These are phyloP conservation scores for Scedosporium minutisporum DNA, from an alignment of 2,329 filamentous ascomycete genomes.

Conservation along the genomic window DNA sequence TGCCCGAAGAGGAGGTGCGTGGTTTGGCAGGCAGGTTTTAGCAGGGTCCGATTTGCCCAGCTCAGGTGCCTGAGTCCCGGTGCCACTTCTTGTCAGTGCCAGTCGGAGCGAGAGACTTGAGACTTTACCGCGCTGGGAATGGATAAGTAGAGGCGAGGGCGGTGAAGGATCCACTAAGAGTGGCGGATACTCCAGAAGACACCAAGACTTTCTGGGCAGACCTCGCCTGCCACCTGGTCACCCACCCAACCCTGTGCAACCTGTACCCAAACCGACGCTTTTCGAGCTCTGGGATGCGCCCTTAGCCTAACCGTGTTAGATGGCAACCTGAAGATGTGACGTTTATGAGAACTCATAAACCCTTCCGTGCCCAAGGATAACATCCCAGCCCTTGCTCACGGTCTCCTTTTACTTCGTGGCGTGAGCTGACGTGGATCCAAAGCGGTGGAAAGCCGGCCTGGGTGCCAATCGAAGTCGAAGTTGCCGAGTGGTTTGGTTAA, in stretches of 20 bases:
- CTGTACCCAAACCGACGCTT: neutral
- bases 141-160: no score
- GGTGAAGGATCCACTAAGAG: no score
- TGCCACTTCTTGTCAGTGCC: neutral
- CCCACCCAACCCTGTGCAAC: no score
- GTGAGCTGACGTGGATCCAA: conserved; percentile 1
- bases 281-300: neutral
- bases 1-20: neutral
- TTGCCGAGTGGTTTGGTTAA: no score
- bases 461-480: no score
- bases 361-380: neutral
- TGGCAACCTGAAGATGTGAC: neutral
- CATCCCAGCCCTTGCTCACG: neutral
- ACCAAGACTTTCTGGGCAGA: no score
- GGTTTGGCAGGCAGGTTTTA: conserved; percentile 1
- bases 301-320: neutral
- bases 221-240: no score
- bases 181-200: no score
- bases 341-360: neutral
- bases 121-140: no score
- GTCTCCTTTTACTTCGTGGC: neutral
- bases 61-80: conserved; percentile 6
- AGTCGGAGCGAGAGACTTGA: neutral
- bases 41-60: neutral
- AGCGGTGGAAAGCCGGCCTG: neutral